Evolutionary conservation across 305 asterid genomes (phyloP).

Genomic region (Fraxinus floribunda): DNA sequence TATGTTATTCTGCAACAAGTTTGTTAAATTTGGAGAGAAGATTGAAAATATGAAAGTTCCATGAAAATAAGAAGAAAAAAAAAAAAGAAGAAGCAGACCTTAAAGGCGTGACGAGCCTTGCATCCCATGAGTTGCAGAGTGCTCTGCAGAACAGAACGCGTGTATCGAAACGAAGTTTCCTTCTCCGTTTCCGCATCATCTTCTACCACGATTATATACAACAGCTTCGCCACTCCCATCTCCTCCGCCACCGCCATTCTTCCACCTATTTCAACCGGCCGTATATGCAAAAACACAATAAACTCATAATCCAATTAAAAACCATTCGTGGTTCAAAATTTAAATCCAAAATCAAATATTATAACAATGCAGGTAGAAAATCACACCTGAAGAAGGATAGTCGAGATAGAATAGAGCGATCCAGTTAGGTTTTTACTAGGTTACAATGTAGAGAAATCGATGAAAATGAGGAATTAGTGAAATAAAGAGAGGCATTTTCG

Average conservation of each 20-base stretch:
- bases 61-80: background rate
- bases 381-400: conserved; percentile 18
- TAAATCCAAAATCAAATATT: background rate
- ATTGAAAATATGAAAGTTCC: background rate
- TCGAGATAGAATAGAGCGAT: background rate
- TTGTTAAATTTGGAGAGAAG: background rate
- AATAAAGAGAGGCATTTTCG: conserved; percentile 31
- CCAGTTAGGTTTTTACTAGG: conserved; percentile 15
- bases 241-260: conserved; percentile 59
- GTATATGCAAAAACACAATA: conserved; percentile 25
- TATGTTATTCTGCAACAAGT: conserved; percentile 9
- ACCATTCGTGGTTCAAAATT: background rate
- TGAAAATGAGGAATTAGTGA: conserved; percentile 20
- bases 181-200: conserved; percentile 34
- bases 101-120: conserved; percentile 93
- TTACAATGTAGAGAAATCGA: conserved; percentile 13
- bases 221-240: conserved; percentile 48
- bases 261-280: conserved; percentile 17
- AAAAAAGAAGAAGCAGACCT: conserved; percentile 37
- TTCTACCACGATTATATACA: conserved; percentile 79
- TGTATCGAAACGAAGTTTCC: conserved; percentile 57
- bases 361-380: conserved; percentile 31
- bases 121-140: conserved; percentile 98
- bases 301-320: conserved; percentile 12
- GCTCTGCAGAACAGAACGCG: conserved; percentile 91